Base-by-base conservation (phyloP, 306 rosid species). In the Purshia tridentata region DNA sequence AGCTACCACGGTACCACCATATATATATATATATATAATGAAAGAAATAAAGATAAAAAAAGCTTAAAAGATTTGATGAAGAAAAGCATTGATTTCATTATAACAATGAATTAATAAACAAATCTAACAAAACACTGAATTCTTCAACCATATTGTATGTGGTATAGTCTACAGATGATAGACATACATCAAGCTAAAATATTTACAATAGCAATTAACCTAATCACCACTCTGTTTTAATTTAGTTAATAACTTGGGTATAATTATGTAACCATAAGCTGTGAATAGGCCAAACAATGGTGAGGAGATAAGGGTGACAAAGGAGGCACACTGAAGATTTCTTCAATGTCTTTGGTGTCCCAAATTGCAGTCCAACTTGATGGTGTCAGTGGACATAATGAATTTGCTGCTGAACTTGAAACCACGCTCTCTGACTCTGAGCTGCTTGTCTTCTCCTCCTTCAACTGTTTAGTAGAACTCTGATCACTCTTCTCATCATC, bases 241-340 rank as follows among this genome's bases (percentile, higher is more conserved):
- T 53, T 29, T 29, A 29, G 35, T 1, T 29, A 29, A 29, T 6
- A 57, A 41, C n/a, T n/a, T 41, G 16, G 72, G 40, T 11, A 41
- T 9, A 54, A 20, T 54, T 49, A 80, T 16, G 12, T 80, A 14
- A 81, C 85, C 12, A 61, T 44, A 41, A 81, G 84, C 65, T 67
- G 86, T 50, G 80, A 46, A 74, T 64, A 76, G 40, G 83, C 89
- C 51, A 80, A 60, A 13, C 65, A 41, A 13, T 66, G 74, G 74
- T 62, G 46, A 1, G 89, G 89, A 52, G 89, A 80, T 67, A 85
- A 67, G 39, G 89, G 89, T 20, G 88, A 81, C 57, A 84, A 57
- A 56, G 85, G 88, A 69, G 89, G 89, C 46, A 86, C 85, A 5
- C 70, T 78, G 66, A 86, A 86, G 16, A 86, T 80, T 41, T 85